A percentile compares a stretch with the other conserved stretches of the same genome.
Evolutionary conservation across 306 rosid species (phyloP).

Genomic region (Cotoneaster glaucophyllus): DNA sequence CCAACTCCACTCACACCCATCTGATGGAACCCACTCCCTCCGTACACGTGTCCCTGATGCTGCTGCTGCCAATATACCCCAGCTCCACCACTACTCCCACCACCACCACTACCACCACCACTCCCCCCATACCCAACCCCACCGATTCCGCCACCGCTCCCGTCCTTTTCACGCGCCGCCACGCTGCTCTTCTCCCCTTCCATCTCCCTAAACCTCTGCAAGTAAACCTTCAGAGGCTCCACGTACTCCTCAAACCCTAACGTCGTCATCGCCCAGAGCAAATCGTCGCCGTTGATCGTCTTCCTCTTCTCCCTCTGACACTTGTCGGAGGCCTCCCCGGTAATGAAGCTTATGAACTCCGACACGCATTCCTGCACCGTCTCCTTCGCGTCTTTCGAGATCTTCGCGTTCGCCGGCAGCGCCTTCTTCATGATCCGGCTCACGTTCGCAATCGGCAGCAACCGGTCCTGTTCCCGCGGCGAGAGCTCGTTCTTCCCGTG

Average conservation of each 20-base stretch:
- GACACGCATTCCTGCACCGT: constrained; percentile 91
- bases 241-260: constrained; percentile 78
- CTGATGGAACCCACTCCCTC: constrained; percentile 57
- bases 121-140: constrained; percentile 22
- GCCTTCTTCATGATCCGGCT: constrained; percentile 93
- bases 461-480: constrained; percentile 75
- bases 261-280: constrained; percentile 92
- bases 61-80: constrained; percentile 13
- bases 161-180: constrained; percentile 62
- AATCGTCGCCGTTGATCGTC: constrained; percentile 88
- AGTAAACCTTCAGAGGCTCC: constrained; percentile 73
- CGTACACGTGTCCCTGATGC: constrained; percentile 74
- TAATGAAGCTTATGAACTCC: constrained; percentile 85
- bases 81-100: constrained; percentile 2
- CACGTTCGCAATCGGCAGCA: constrained; percentile 80
- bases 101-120: background rate
- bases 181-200: constrained; percentile 65
- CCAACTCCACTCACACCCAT: constrained; percentile 48
- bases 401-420: constrained; percentile 82
- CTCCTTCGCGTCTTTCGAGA: constrained; percentile 88
- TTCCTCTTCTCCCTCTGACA: constrained; percentile 88
- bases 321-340: constrained; percentile 92
- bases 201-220: constrained; percentile 72
- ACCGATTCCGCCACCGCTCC: constrained; percentile 6
- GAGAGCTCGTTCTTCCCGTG: constrained; percentile 45